A percentile compares a stretch with the other conserved stretches of the same genome.
phyloP scores from a whole-genome alignment of 441 rosid species.

The Pelargonium fulgidum region DNA sequence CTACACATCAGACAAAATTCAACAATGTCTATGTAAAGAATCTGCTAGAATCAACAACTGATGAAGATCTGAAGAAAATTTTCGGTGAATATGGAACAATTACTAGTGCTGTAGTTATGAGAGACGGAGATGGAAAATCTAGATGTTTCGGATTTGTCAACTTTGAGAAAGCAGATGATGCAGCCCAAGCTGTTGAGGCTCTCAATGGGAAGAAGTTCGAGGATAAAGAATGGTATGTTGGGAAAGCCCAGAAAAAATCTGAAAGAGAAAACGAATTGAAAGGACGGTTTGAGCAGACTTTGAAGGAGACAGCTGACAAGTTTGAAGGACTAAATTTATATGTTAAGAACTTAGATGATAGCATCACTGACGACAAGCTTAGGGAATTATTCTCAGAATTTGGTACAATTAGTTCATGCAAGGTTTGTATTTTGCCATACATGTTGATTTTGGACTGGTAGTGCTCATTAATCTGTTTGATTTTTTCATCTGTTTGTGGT shows the following conservation, averaged over 20 bases:
- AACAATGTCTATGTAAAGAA: slow-evolving; percentile 47
- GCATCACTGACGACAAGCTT: slow-evolving; percentile 41
- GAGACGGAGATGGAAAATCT: slow-evolving; percentile 46
- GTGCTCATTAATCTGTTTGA: neutral
- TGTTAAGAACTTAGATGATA: slow-evolving; percentile 49
- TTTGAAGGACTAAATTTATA: slow-evolving; percentile 44
- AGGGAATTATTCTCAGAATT: slow-evolving; percentile 40
- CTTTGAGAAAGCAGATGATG: slow-evolving; percentile 45
- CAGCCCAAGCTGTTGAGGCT: slow-evolving; percentile 45
- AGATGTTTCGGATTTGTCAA: slow-evolving; percentile 54
- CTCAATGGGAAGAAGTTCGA: slow-evolving; percentile 45
- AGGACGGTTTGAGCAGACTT: slow-evolving; percentile 40
- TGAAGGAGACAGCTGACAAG: slow-evolving; percentile 33
- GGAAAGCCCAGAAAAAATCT: slow-evolving; percentile 40
- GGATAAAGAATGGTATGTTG: slow-evolving; percentile 52
- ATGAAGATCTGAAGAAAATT: slow-evolving; percentile 35
- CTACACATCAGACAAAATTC: slow-evolving; percentile 31
- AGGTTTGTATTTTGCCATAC: slow-evolving; percentile 26
- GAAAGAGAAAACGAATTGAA: slow-evolving; percentile 48
- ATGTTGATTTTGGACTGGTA: neutral
- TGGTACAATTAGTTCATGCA: slow-evolving; percentile 49
- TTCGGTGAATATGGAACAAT: slow-evolving; percentile 44
- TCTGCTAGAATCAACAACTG: slow-evolving; percentile 32
- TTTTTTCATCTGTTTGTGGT: neutral
- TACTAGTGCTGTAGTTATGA: slow-evolving; percentile 49